Conservation (phyloP, 768 basidiomycete species). For the Exidia glandulosa region DNA sequence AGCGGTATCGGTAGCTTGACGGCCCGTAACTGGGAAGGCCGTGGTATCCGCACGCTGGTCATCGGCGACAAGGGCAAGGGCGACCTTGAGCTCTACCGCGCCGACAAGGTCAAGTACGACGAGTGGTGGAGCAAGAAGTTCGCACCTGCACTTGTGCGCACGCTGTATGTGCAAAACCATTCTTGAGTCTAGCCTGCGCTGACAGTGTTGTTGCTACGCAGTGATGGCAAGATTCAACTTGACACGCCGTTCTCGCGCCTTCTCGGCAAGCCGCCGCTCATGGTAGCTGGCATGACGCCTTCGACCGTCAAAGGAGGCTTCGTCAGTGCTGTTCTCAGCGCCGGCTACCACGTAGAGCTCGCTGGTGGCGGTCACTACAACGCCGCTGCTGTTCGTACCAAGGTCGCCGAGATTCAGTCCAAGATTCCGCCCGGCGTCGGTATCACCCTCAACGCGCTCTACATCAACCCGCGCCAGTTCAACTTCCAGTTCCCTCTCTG, state of each 20-base stretch:
- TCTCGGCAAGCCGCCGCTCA: constrained; percentile 92
- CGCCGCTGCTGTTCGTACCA: constrained; percentile 72
- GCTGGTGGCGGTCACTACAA: constrained; percentile 99
- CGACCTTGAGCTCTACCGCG: constrained; percentile 73
- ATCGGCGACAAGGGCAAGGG: constrained; percentile 86
- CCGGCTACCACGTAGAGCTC: constrained; percentile 93
- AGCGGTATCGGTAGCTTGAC: constrained; percentile 91
- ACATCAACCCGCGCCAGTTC: constrained; percentile 97
- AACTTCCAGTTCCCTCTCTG: constrained; percentile 94
- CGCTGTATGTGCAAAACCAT: neutral
- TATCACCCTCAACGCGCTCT: constrained; percentile 87
- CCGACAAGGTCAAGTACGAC: constrained; percentile 56
- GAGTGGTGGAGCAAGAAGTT: constrained; percentile 89
- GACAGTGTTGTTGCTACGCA: constrained; percentile 19
- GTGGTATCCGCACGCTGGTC: constrained; percentile 83
- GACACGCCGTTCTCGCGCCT: constrained; percentile 96
- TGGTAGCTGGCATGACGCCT: constrained; percentile 99
- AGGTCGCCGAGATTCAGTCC: constrained; percentile 85
- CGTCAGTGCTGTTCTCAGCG: constrained; percentile 83
- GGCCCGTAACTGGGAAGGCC: constrained; percentile 82
- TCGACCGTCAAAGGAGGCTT: constrained; percentile 93
- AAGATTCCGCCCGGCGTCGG: constrained; percentile 82
- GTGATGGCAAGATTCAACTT: constrained; percentile 84
- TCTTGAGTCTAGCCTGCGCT: neutral
- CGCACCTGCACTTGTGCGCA: constrained; percentile 65